Conservation (phyloP, 192 early-diverging fungal genomes). For the Podila minutissima region DNA sequence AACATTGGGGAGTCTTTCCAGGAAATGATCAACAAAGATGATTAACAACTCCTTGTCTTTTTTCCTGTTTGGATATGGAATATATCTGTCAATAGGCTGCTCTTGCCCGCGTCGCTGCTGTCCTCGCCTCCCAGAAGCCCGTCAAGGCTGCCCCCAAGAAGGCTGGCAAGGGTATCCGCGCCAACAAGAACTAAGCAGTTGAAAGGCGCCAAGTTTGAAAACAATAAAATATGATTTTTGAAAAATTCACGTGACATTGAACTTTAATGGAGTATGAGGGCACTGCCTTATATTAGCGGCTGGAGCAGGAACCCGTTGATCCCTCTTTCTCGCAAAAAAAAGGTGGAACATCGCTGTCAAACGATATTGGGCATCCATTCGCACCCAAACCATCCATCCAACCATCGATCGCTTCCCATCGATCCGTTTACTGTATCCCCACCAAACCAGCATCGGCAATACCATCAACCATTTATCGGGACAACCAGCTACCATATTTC, state of each 20-base stretch:
- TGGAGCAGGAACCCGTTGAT: neutral
- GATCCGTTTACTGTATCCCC: no score
- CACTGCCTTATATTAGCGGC: neutral
- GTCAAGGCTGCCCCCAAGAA: constrained; percentile 66
- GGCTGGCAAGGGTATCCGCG: constrained; percentile 68
- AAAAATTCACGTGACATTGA: neutral
- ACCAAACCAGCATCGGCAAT: no score
- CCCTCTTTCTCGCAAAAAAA: constrained; percentile 3
- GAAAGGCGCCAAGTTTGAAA: neutral
- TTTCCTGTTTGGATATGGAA: neutral
- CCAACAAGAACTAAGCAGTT: constrained; percentile 53
- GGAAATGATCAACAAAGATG: no score
- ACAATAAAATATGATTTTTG: neutral
- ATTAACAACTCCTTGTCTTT: no score
- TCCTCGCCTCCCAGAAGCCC: constrained; percentile 72
- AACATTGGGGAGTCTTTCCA: neutral
- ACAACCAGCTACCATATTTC: no score
- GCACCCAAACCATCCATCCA: no score
- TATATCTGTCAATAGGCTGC: constrained; percentile 60
- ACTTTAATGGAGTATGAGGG: neutral
- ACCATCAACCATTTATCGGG: no score
- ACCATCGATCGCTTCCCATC: no score
- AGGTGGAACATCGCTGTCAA: neutral
- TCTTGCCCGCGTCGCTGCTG: constrained; percentile 74
- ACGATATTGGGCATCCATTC: no score